Percentiles rank a stretch among this genome's conserved stretches.
phyloP scores from a whole-genome alignment of 2,329 filamentous ascomycete genomes.

The Claviceps arundinis region DNA sequence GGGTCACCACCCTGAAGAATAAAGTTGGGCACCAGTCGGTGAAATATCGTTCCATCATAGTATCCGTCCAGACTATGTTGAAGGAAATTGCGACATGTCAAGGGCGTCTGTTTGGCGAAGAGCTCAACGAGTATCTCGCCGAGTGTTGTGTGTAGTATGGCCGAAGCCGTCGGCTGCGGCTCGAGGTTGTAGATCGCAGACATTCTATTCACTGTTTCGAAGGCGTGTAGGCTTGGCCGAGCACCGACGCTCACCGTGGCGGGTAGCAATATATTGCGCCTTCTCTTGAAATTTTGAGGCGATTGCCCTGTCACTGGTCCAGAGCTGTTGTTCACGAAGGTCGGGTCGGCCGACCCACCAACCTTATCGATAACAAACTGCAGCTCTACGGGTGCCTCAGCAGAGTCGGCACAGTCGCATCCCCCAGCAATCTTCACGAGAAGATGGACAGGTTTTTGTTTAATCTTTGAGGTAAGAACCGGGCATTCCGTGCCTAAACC shows the following conservation, averaged over 20 bases:
- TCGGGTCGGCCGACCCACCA: too few species aligned
- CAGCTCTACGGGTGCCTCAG: too few species aligned
- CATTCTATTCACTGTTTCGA: slow-evolving; percentile 43
- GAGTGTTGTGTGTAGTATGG: slow-evolving; percentile 75
- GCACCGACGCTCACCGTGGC: neutral
- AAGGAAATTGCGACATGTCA: slow-evolving; percentile 88
- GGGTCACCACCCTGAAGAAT: slow-evolving; percentile 92
- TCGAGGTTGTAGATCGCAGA: slow-evolving; percentile 88
- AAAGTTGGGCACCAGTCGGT: slow-evolving; percentile 83
- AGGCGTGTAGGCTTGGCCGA: neutral
- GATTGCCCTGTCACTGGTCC: too few species aligned
- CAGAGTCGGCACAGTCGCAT: too few species aligned
- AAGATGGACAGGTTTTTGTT: too few species aligned
- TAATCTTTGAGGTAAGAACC: too few species aligned
- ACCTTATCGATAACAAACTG: slow-evolving; percentile 1
- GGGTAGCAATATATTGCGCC: neutral
- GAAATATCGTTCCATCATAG: slow-evolving; percentile 88
- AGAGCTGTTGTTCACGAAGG: too few species aligned
- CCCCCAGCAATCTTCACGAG: too few species aligned
- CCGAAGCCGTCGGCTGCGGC: slow-evolving; percentile 85
- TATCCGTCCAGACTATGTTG: slow-evolving; percentile 92
- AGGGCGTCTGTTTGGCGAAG: slow-evolving; percentile 85
- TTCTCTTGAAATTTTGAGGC: neutral
- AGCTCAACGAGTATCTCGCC: slow-evolving; percentile 86
- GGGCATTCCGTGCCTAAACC: too few species aligned